These are phyloP conservation scores for Curvularia eragrostidis DNA, from an alignment of 2,329 filamentous ascomycete species.

Conservation along the genomic window DNA sequence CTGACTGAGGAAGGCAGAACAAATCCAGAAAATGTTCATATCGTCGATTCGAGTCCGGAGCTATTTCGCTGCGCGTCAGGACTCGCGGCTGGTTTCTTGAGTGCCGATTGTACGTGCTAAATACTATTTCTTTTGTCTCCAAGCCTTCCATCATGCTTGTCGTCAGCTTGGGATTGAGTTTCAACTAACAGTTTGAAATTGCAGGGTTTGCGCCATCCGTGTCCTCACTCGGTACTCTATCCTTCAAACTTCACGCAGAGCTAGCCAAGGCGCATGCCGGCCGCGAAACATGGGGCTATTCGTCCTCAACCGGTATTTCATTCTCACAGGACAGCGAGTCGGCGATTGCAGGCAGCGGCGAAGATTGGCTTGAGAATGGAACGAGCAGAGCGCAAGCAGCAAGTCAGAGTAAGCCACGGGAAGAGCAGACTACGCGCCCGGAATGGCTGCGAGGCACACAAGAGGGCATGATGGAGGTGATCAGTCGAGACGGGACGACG, in stretches of 20 bases:
- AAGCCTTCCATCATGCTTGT: neutral
- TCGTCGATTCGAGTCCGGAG: constrained; percentile 64
- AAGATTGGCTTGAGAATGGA: constrained; percentile 72
- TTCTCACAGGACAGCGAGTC: constrained; percentile 60
- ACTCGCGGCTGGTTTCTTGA: constrained; percentile 75
- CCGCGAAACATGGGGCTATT: constrained; percentile 64
- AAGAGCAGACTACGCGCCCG: constrained; percentile 51
- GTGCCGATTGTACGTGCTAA: constrained; percentile 65
- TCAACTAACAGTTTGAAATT: neutral
- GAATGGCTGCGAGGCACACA: constrained; percentile 65
- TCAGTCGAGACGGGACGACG: constrained; percentile 66
- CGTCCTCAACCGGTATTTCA: constrained; percentile 61
- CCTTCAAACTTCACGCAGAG: constrained; percentile 71
- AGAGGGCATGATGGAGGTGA: constrained; percentile 65
- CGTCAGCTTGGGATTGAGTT: neutral
- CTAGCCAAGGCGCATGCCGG: constrained; percentile 69
- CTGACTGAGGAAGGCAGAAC: constrained; percentile 58
- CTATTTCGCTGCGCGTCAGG: constrained; percentile 78
- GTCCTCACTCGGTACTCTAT: constrained; percentile 67
- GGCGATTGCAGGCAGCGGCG: constrained; percentile 55
- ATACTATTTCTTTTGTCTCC: neutral
- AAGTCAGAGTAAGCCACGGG: constrained; percentile 41
- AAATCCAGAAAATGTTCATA: constrained; percentile 58
- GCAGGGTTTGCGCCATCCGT: constrained; percentile 65
- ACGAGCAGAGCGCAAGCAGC: constrained; percentile 66